Conservation (phyloP, 805 yeast species). For the Ogataea nitratoaversa region DNA sequence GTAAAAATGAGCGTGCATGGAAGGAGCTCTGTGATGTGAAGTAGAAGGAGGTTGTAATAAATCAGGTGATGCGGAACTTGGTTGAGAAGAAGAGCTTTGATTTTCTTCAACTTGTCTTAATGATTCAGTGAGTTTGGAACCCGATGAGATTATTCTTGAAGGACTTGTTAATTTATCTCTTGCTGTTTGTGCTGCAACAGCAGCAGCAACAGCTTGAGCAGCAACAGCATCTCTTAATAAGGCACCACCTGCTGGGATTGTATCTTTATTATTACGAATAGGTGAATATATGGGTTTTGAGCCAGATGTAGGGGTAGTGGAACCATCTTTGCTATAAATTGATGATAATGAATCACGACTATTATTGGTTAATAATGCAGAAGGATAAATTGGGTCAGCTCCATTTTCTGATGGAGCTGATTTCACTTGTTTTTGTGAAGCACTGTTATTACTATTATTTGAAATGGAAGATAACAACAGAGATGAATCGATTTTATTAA, state of each 20-base stretch:
- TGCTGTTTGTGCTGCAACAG: conserved; percentile 37
- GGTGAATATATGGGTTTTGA: conserved; percentile 2
- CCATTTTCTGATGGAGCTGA: neutral
- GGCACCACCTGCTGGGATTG: conserved; percentile 22
- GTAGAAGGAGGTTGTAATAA: neutral
- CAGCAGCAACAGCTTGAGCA: conserved; percentile 35
- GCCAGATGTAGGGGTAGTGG: neutral
- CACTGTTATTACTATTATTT: conserved; percentile 1
- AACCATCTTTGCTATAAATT: conserved; percentile 1
- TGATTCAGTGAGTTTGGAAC: conserved; percentile 25
- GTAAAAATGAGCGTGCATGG: conserved; percentile 77
- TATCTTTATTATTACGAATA: conserved; percentile 12
- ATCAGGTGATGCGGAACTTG: neutral
- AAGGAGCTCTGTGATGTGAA: conserved; percentile 48
- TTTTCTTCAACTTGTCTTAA: conserved; percentile 4
- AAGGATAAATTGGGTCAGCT: neutral
- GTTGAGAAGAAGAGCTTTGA: neutral
- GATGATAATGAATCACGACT: conserved; percentile 4
- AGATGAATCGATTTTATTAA: conserved; percentile 19
- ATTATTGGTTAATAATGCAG: neutral
- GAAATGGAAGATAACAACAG: conserved; percentile 3
- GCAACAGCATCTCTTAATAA: conserved; percentile 35
- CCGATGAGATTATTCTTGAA: neutral
- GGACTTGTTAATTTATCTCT: conserved; percentile 22
- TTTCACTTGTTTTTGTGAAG: too few species aligned